Conservation (phyloP, 768 basidiomycete genomes). For the Lactarius indigo region DNA sequence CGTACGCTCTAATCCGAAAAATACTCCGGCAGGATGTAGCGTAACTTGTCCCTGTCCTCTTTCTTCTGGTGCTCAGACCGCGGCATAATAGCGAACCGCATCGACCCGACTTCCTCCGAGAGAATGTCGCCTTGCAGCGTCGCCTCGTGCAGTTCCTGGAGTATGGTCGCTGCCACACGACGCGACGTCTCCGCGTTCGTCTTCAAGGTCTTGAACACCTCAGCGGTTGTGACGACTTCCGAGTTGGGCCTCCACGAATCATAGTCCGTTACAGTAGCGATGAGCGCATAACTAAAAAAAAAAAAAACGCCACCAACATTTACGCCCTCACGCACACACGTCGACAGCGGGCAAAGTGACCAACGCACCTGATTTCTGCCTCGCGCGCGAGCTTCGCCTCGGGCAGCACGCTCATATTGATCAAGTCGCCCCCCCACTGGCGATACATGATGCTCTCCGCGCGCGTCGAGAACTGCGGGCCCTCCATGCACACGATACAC, state of each 20-base stretch:
- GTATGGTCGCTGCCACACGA: constrained; percentile 62
- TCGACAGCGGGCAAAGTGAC: background rate
- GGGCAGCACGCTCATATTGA: constrained; percentile 96
- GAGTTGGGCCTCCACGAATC: constrained; percentile 88
- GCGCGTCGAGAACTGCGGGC: constrained; percentile 96
- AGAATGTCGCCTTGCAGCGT: constrained; percentile 54
- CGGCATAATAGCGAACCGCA: constrained; percentile 86
- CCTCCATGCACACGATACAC: constrained; percentile 95
- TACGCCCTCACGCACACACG: background rate
- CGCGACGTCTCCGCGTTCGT: constrained; percentile 86
- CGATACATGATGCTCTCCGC: constrained; percentile 96
- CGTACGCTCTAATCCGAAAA: constrained; percentile 38
- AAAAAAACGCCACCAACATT: background rate
- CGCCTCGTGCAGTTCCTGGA: constrained; percentile 64
- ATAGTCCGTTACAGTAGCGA: constrained; percentile 91
- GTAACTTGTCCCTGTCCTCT: constrained; percentile 65
- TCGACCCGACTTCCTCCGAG: constrained; percentile 70
- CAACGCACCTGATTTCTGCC: constrained; percentile 80
- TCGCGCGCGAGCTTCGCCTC: constrained; percentile 97
- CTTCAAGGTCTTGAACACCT: constrained; percentile 85
- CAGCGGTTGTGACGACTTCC: constrained; percentile 82
- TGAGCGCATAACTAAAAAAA: constrained; percentile 73
- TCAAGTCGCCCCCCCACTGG: constrained; percentile 87
- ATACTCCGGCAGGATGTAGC: constrained; percentile 76
- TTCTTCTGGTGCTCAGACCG: constrained; percentile 47